phyloP scores from a whole-genome alignment of 352 stramenopile species.

The Lagenidium giganteum region DNA sequence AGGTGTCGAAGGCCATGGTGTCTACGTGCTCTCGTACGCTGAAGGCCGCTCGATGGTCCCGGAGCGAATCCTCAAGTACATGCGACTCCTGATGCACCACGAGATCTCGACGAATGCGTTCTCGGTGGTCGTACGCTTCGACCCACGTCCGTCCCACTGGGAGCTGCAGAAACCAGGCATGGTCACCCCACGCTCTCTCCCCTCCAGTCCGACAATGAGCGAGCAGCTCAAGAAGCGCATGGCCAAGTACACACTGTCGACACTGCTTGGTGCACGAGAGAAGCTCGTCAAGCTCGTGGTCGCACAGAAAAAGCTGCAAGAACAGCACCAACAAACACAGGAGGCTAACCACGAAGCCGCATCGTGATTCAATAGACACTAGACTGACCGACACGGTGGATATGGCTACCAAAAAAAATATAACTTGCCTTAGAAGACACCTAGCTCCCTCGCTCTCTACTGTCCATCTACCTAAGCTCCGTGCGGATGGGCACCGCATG shows the following conservation, averaged over 20 bases:
- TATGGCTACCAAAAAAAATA: too few relatives aligned
- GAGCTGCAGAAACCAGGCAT: slow-evolving; percentile 75
- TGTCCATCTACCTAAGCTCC: too few relatives aligned
- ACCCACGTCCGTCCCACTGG: slow-evolving; percentile 63
- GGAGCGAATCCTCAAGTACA: slow-evolving; percentile 80
- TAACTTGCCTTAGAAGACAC: too few relatives aligned
- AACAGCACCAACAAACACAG: slow-evolving; percentile 8
- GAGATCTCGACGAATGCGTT: slow-evolving; percentile 83
- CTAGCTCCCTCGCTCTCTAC: too few relatives aligned
- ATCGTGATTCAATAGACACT: too few relatives aligned
- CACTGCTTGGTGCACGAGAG: slow-evolving; percentile 45
- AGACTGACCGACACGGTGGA: too few relatives aligned
- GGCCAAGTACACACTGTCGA: slow-evolving; percentile 72
- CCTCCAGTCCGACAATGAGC: slow-evolving; percentile 68
- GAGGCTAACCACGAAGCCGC: too few relatives aligned
- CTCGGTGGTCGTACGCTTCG: slow-evolving; percentile 72
- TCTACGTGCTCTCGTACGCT: slow-evolving; percentile 77
- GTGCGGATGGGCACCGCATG: too few relatives aligned
- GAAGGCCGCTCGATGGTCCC: slow-evolving; percentile 69
- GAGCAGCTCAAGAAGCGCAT: slow-evolving; percentile 70
- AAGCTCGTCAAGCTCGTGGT: slow-evolving; percentile 53
- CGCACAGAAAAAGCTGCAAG: slow-evolving; percentile 19
- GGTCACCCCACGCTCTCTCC: slow-evolving; percentile 69
- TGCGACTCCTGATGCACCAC: slow-evolving; percentile 83
- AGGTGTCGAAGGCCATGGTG: slow-evolving; percentile 24